Conservation (phyloP, 1,284 basidiomycete species). For the Rhodotorula mucilaginosa region DNA sequence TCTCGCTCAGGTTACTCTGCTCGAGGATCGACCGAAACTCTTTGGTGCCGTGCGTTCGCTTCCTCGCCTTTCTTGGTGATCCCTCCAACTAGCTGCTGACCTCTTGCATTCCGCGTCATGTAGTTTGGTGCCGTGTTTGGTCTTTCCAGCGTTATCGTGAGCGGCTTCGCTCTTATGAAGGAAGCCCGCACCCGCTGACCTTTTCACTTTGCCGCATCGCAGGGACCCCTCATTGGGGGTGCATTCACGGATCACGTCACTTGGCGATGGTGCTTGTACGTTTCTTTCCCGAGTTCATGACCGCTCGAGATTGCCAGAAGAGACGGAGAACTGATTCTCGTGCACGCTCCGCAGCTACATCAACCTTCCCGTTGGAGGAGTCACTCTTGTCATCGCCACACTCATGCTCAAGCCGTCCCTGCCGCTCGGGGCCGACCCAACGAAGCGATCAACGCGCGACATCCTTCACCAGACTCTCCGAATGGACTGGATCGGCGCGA, state of each 20-base stretch:
- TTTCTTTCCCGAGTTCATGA: too few species aligned
- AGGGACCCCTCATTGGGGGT: constrained; percentile 36
- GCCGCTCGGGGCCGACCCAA: constrained; percentile 30
- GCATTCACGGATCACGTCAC: constrained; percentile 53
- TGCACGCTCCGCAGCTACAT: not conserved
- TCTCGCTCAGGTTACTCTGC: constrained; percentile 51
- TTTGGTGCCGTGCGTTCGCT: constrained; percentile 43
- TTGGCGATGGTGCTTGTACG: constrained; percentile 52
- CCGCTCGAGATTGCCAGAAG: not conserved
- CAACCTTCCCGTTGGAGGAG: constrained; percentile 30
- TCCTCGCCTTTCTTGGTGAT: too few species aligned
- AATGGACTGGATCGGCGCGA: constrained; percentile 47
- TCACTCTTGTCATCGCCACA: constrained; percentile 27
- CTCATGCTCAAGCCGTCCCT: constrained; percentile 33
- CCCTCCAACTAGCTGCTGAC: too few species aligned
- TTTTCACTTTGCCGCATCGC: not conserved
- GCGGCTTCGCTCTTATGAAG: not conserved
- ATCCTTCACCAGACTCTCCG: constrained; percentile 23
- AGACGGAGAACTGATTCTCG: not conserved
- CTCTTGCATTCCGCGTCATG: too few species aligned
- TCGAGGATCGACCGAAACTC: constrained; percentile 52
- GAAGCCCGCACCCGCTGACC: not conserved
- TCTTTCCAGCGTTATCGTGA: constrained; percentile 50
- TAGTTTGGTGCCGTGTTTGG: constrained; percentile 50
- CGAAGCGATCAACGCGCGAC: constrained; percentile 13